A percentile compares a stretch with the other conserved stretches of the same genome.
Evolutionary conservation across 2,329 filamentous ascomycete genomes (phyloP).

Genomic region (Xylariaceae sp.): DNA sequence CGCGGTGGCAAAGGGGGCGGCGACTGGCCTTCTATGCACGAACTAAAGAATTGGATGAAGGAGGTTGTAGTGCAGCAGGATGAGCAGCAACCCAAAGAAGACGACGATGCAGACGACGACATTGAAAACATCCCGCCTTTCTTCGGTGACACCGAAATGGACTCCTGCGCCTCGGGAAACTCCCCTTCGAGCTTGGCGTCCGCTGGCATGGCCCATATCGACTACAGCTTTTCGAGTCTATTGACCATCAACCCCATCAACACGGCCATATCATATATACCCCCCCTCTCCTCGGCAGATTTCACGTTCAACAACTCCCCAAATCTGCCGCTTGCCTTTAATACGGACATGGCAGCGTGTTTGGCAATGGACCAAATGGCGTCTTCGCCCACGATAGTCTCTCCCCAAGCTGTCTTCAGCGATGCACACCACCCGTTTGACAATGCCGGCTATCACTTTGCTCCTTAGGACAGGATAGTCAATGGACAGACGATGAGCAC

Average conservation of each 20-base stretch:
- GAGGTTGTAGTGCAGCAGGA: conserved; percentile 44
- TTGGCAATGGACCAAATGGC: conserved; percentile 25
- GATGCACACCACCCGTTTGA: conserved; percentile 24
- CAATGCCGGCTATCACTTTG: conserved; percentile 28
- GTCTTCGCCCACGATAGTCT: conserved; percentile 30
- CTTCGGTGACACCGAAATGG: conserved; percentile 21
- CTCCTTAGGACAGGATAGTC: conserved; percentile 18
- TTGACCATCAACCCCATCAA: conserved; percentile 23
- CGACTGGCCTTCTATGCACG: conserved; percentile 52
- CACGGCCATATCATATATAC: conserved; percentile 25
- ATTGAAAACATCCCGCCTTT: conserved; percentile 35
- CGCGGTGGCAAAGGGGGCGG: conserved; percentile 52
- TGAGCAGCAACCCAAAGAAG: conserved; percentile 29
- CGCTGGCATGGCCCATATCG: conserved; percentile 8
- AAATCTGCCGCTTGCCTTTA: conserved; percentile 23
- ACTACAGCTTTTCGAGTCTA: conserved; percentile 22
- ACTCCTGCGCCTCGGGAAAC: conserved; percentile 26
- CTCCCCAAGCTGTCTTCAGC: conserved; percentile 27
- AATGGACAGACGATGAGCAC: too few species aligned
- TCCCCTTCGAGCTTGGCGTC: conserved; percentile 20
- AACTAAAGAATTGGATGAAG: conserved; percentile 58
- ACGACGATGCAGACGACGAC: conserved; percentile 40
- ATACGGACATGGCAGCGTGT: conserved; percentile 21
- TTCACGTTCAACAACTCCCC: conserved; percentile 28
- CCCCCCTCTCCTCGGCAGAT: conserved; percentile 33